These are phyloP conservation scores for Fusarium lateritium DNA, from an alignment of 2,329 filamentous ascomycete species.

Conservation along the genomic window DNA sequence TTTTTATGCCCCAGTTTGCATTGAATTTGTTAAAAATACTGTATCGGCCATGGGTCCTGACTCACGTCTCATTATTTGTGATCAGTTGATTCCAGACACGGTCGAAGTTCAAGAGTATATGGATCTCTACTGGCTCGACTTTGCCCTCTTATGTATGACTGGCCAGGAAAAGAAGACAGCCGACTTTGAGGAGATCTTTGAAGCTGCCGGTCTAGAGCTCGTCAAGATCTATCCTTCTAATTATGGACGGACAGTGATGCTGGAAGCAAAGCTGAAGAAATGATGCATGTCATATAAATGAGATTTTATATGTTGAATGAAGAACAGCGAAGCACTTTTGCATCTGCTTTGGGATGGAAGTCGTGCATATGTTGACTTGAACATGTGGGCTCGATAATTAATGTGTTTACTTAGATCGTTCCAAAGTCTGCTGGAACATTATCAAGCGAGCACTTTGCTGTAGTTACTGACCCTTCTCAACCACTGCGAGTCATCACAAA, in stretches of 20 bases:
- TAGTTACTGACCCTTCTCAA: too few relatives aligned
- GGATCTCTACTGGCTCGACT: constrained; percentile 53
- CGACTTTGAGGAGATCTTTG: constrained; percentile 52
- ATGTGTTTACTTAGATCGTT: too few relatives aligned
- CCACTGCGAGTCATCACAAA: too few relatives aligned
- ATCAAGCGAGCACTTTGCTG: too few relatives aligned
- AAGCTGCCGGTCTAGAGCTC: constrained; percentile 51
- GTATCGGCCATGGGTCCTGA: constrained; percentile 52
- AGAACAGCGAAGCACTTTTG: too few relatives aligned
- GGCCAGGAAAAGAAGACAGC: constrained; percentile 53
- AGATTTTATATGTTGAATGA: too few relatives aligned
- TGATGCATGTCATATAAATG: background rate
- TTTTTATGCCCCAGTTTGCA: constrained; percentile 51
- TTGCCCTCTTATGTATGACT: constrained; percentile 50
- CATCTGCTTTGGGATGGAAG: too few relatives aligned
- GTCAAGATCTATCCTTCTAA: constrained; percentile 52
- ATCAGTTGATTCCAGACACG: constrained; percentile 54
- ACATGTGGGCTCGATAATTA: too few relatives aligned
- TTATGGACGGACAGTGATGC: constrained; percentile 52
- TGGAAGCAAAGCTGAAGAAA: constrained; percentile 50
- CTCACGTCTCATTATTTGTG: constrained; percentile 54
- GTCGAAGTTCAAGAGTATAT: constrained; percentile 47
- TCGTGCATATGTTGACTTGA: too few relatives aligned
- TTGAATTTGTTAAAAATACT: constrained; percentile 51
- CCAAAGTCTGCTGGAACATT: too few relatives aligned